Percentiles rank a stretch among this genome's conserved stretches.
phyloP scores from a whole-genome alignment of 2,329 filamentous ascomycete genomes.

The Tolypocladium album region DNA sequence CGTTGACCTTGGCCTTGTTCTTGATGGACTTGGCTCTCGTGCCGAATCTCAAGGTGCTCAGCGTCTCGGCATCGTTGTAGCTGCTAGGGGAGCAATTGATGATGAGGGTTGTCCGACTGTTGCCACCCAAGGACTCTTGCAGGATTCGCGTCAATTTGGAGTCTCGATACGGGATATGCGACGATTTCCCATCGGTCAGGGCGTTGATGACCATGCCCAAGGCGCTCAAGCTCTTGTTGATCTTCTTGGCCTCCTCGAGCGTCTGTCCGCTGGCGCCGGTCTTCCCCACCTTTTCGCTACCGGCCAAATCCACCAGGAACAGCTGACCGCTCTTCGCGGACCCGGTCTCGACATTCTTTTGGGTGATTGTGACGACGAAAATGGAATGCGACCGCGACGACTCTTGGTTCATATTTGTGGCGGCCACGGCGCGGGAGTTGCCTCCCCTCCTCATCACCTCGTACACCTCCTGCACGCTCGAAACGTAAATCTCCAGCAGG shows the following conservation, averaged over 20 bases:
- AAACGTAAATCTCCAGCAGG: constrained; percentile 87
- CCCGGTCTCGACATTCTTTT: constrained; percentile 95
- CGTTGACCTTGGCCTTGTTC: constrained; percentile 99
- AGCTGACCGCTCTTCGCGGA: constrained; percentile 94
- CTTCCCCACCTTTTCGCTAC: constrained; percentile 97
- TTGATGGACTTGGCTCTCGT: constrained; percentile 97
- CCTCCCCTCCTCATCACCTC: constrained; percentile 94
- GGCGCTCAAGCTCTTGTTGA: constrained; percentile 98
- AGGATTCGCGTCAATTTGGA: constrained; percentile 95
- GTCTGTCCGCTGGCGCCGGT: constrained; percentile 96
- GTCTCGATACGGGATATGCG: constrained; percentile 91
- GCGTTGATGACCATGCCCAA: constrained; percentile 99
- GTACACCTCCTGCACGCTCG: constrained; percentile 90
- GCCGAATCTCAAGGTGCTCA: constrained; percentile 87
- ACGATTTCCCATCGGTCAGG: constrained; percentile 92
- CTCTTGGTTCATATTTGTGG: constrained; percentile 99
- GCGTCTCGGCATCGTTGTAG: constrained; percentile 92
- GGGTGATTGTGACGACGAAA: constrained; percentile 91
- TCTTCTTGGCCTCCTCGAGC: constrained; percentile 97
- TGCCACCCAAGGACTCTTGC: constrained; percentile 94
- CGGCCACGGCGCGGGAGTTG: constrained; percentile 77
- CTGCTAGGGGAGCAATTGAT: constrained; percentile 99
- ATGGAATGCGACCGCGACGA: constrained; percentile 98
- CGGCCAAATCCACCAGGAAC: constrained; percentile 94
- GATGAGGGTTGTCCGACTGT: constrained; percentile 94